phyloP scores from a whole-genome alignment of 78 protist genomes.

The Pigoraptor vietnamica region DNA sequence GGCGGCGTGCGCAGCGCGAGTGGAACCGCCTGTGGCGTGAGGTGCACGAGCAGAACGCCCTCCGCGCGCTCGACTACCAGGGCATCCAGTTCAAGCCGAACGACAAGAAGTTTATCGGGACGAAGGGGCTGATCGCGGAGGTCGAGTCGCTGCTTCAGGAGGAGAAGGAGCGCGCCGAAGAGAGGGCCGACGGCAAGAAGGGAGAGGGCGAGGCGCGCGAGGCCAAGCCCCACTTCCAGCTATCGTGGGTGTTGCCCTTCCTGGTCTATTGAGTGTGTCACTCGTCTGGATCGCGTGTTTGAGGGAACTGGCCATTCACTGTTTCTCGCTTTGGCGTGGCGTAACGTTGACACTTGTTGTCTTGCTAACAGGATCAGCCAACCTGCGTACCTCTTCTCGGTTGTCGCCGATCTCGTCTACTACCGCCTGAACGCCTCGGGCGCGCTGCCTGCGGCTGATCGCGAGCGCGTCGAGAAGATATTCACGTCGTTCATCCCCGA shows the following conservation, averaged over 20 bases:
- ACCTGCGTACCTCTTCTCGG: neutral
- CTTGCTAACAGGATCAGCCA: neutral
- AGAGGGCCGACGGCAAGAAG: neutral
- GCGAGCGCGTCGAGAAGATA: neutral
- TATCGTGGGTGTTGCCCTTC: no score
- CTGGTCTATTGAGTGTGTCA: no score
- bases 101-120: conserved; percentile 39
- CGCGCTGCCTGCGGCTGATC: neutral
- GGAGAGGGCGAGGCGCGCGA: neutral
- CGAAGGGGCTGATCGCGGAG: neutral
- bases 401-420: neutral
- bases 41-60: conserved; percentile 66
- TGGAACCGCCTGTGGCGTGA: conserved; percentile 80
- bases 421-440: neutral
- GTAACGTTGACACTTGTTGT: no score
- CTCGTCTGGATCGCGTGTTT: neutral
- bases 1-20: conserved; percentile 52
- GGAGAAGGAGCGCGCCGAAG: neutral
- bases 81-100: conserved; percentile 38
- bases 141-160: neutral
- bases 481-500: neutral
- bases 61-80: conserved; percentile 66
- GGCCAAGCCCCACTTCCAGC: no score
- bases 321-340: neutral
- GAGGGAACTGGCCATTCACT: no score